Base-by-base conservation (phyloP, 2,329 filamentous ascomycete species). In the Fusarium sp. region DNA sequence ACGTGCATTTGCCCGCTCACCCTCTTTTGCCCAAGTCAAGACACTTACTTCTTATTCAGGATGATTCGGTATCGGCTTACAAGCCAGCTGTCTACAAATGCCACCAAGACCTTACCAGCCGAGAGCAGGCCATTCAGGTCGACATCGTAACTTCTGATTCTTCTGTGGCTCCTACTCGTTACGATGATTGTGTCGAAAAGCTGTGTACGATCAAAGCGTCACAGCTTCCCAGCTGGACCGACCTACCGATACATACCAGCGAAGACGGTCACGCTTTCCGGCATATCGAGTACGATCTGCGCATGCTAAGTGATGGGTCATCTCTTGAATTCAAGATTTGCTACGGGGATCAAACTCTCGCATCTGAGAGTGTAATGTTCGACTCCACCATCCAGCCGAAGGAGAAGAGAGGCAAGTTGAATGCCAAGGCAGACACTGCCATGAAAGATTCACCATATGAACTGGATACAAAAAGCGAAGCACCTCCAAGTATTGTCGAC, bases 241-340 rank as follows among this genome's bases (percentile, higher is more conserved):
- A 54, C 11, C 49, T 77, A 11, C 70, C 67, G 0, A 26, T 17
- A 1, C 60, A 56, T 47, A 66, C 32, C 3, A 78, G 70, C 39
- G 28, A 49, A 7, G 37, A 52, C 0, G 72, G 66, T 0, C 48
- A 65, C 4, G 45, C 50, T 0, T 72, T 68, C 13, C 47, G 53
- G 0, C 11, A 43, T 7, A 52, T 76, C 6, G n/a, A 35, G 1
- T 78, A 68, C 41, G 56, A 68, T 3, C 45, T 77, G 3, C 49
- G 69, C 13, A 75, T 77, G 58, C 30, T 70, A 7, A 68, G 68
- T 19, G 60, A 72, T 13, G 75, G 74, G 1, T 44, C 55, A 4
- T 71, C 67, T 3, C 49, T 76, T 7, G 74, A 76, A 7, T 74
- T 78, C 39, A 41, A 65, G 0, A 40, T 76, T 2, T 59, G 62